These are phyloP conservation scores for Solanum pennellii DNA, from an alignment of 257 asterid genomes.

Conservation along the genomic window DNA sequence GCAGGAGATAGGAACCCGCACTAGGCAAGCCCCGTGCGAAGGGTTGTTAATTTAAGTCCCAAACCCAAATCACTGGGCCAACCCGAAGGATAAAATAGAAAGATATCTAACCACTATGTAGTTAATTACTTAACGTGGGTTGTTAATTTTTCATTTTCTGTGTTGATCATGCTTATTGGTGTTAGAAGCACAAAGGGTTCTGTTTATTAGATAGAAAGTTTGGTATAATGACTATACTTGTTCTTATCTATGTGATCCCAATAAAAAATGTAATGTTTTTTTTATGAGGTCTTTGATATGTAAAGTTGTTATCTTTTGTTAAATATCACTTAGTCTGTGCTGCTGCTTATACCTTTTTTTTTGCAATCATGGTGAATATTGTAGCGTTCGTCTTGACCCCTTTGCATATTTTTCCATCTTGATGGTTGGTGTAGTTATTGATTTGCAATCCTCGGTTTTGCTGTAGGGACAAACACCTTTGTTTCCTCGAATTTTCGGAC, in stretches of 20 bases:
- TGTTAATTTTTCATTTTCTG: neutral
- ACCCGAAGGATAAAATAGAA: too few species aligned
- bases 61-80: too few species aligned
- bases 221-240: neutral
- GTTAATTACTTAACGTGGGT: neutral
- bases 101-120: neutral
- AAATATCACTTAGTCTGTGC: neutral
- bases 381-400: neutral
- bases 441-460: neutral
- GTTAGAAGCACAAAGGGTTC: neutral
- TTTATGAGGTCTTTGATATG: neutral
- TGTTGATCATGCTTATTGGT: neutral
- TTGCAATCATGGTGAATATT: neutral
- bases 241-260: neutral
- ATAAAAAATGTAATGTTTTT: neutral
- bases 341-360: neutral
- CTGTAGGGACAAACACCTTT: conserved; percentile 74
- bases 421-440: neutral
- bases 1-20: too few species aligned
- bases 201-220: neutral
- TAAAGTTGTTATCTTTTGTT: neutral
- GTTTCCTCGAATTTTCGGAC: conserved; percentile 91
- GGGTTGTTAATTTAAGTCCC: too few species aligned
- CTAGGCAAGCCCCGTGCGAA: too few species aligned
- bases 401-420: neutral